These are phyloP conservation scores for Endoconidiophora polonica DNA, from an alignment of 2,329 filamentous ascomycete species.

Conservation along the genomic window DNA sequence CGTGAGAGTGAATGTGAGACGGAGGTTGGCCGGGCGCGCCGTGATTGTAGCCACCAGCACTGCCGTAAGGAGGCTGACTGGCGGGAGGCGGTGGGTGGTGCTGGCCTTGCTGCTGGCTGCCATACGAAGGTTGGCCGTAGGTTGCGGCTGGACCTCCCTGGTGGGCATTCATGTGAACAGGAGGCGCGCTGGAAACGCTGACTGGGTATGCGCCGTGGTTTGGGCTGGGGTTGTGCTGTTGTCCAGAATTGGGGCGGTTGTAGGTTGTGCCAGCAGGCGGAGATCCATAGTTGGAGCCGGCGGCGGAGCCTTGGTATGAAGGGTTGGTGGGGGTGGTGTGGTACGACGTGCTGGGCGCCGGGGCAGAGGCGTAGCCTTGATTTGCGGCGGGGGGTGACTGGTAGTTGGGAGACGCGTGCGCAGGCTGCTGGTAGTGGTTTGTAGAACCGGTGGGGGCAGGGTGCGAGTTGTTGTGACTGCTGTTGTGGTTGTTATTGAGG, in stretches of 20 bases:
- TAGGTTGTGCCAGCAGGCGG: constrained; percentile 14
- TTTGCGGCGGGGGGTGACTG: constrained; percentile 18
- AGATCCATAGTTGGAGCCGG: constrained; percentile 17
- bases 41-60: constrained; percentile 5
- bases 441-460: constrained; percentile 5
- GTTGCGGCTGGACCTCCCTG: constrained; percentile 17
- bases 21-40: constrained; percentile 1
- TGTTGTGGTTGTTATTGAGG: not conserved
- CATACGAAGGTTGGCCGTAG: constrained; percentile 19
- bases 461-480: constrained; percentile 6
- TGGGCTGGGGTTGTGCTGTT: constrained; percentile 14
- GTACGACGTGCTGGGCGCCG: constrained; percentile 1
- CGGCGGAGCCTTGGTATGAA: constrained; percentile 15
- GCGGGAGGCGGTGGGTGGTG: constrained; percentile 14
- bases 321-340: constrained; percentile 7
- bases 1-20: constrained; percentile 4
- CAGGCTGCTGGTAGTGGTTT: constrained; percentile 4
- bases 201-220: constrained; percentile 11
- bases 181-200: not conserved
- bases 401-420: constrained; percentile 18
- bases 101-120: constrained; percentile 14
- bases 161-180: constrained; percentile 7
- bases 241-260: constrained; percentile 11
- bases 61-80: constrained; percentile 11
- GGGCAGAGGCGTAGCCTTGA: not conserved